Percentiles rank a stretch among this genome's conserved stretches.
These are phyloP conservation scores for Blastobotrys malaysiensis DNA, from an alignment of 1,139 yeast species.

Conservation along the genomic window DNA sequence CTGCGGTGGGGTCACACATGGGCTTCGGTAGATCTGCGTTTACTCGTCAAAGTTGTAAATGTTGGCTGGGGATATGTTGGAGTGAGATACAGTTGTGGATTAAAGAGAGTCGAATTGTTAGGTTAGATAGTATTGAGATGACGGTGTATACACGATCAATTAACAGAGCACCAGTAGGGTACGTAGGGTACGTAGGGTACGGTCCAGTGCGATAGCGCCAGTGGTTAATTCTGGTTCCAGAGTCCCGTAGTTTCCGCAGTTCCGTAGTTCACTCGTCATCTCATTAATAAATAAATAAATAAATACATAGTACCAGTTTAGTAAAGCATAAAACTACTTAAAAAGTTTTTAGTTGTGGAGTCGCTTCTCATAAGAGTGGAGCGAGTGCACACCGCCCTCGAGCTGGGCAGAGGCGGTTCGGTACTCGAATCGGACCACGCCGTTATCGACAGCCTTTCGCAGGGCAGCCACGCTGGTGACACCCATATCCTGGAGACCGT, in stretches of 20 bases:
- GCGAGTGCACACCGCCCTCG: conserved; percentile 97
- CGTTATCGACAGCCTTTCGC: conserved; percentile 58
- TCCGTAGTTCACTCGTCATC: conserved; percentile 4
- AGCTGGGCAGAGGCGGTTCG: conserved; percentile 98
- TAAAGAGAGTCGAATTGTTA: too few relatives aligned
- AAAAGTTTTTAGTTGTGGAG: conserved; percentile 61
- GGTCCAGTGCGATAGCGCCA: neutral
- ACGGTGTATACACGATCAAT: too few relatives aligned
- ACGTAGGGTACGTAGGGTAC: neutral
- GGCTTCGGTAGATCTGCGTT: too few relatives aligned
- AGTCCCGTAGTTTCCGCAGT: neutral
- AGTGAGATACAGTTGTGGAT: too few relatives aligned
- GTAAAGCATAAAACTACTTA: neutral
- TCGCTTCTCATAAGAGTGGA: conserved; percentile 96
- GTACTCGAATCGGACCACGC: conserved; percentile 86
- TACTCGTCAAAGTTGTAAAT: too few relatives aligned
- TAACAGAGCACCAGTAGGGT: neutral
- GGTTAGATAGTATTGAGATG: too few relatives aligned
- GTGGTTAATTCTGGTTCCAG: neutral
- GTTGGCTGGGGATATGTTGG: too few relatives aligned
- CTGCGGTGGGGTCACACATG: neutral
- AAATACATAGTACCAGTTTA: neutral
- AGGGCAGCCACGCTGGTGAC: conserved; percentile 59
- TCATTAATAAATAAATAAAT: conserved; percentile 4
- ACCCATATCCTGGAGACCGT: conserved; percentile 98